phyloP scores from a whole-genome alignment of 495 filamentous ascomycete species.

The Trichodelitschia bisporula region DNA sequence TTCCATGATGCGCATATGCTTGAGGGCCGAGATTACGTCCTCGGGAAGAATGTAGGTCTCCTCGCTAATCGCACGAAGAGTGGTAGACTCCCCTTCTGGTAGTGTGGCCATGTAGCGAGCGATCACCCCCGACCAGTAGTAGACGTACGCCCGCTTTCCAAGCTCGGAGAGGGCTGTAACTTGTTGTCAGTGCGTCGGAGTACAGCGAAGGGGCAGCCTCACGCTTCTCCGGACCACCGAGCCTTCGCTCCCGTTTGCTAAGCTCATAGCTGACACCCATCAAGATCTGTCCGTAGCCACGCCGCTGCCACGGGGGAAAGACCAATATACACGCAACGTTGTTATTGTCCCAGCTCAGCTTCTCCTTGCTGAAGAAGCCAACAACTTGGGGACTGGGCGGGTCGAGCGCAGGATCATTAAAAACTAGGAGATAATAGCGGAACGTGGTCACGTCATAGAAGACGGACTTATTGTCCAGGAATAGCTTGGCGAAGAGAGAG shows the following conservation, averaged over 20 bases:
- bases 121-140: slow-evolving; percentile 66
- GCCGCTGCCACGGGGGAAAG: slow-evolving; percentile 86
- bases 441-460: slow-evolving; percentile 94
- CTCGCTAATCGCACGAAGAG: slow-evolving; percentile 28
- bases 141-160: slow-evolving; percentile 52
- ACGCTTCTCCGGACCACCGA: slow-evolving; percentile 82
- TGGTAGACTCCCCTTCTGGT: slow-evolving; percentile 20
- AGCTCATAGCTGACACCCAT: slow-evolving; percentile 90
- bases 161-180: slow-evolving; percentile 44
- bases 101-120: slow-evolving; percentile 31
- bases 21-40: slow-evolving; percentile 55
- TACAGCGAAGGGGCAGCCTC: slow-evolving; percentile 3
- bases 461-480: slow-evolving; percentile 92
- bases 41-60: slow-evolving; percentile 61
- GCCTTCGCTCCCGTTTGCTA: slow-evolving; percentile 54
- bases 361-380: slow-evolving; percentile 97
- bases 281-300: slow-evolving; percentile 65
- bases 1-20: slow-evolving; percentile 52
- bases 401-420: slow-evolving; percentile 25
- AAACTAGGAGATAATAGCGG: slow-evolving; percentile 75
- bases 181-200: background rate
- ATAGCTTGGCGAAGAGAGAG: slow-evolving; percentile 91
- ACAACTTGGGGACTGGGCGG: slow-evolving; percentile 31
- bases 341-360: slow-evolving; percentile 95
- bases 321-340: slow-evolving; percentile 93